Base-by-base conservation (phyloP, 2,329 filamentous ascomycete genomes). In the Phialophora verrucosa region DNA sequence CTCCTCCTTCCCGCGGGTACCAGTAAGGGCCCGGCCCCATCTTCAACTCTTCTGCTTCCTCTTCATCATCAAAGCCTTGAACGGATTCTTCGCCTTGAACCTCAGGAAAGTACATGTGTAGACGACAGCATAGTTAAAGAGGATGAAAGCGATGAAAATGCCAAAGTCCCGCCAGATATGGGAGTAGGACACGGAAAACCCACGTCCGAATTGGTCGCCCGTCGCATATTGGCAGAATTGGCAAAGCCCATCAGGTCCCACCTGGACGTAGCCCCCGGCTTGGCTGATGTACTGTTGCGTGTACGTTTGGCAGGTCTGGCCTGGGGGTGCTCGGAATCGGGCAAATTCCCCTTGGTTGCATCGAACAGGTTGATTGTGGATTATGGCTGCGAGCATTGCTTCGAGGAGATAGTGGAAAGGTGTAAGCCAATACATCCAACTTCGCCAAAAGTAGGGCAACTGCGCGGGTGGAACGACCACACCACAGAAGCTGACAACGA, bases 331-430 rank as follows among this genome's bases (percentile, higher is more conserved):
- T 1, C 78, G 38, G 51, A 79, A 84, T n/a, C 76, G 71, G 2
- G 79, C 85, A 25, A 73, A 70, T 76, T 97, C 93, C 74, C 90
- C 90, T 3, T 76, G 70, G 0, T 90, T 86, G 77, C 93, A 96
- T 0, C 76, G 70, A 27, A 94, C 87, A 0, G 80, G 59, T 0
- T 86, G 87, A 72, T 90, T 88, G 58, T 90, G 90, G 6, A 96
- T 80, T 3, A 87, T 91, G 0, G 59, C 55, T 0, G 88, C 85
- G 0, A 94, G 77, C 80, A 96, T 87, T n/a, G 88, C 90, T 6
- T 85, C 84, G 27, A 94, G 86, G 17, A 95, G 81, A 76, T 96
- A 97, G 0, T 90, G 93, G 72, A 96, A 91, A 0, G 93, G 92
- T 0, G 91, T 90, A 35, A 95, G 83, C 3, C 80, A 86, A 75